Evolutionary conservation across 1,284 basidiomycete genomes (phyloP), one percentile per base, ranked within the genome.

Genomic region (Sanguinoderma infundibulare): DNA sequence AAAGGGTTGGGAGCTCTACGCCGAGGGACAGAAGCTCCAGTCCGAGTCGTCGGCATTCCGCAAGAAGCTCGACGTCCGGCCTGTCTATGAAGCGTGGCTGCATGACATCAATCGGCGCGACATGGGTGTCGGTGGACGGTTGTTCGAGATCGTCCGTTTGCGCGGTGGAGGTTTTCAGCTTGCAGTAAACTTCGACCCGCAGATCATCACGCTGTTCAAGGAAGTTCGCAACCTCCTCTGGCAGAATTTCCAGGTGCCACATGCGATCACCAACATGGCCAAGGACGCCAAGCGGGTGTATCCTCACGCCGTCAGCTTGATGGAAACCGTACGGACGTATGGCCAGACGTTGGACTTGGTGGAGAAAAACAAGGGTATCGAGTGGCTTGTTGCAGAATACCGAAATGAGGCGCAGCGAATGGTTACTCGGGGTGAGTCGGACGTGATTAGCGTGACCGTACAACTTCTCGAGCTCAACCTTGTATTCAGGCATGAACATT

Each of bases 231-330:
- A 98, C 73, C 75, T 99, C 64, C 83, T 98, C 36, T 98, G 97
- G 97, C 84, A 98, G 67, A 93, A 93, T 63, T 98, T 97, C 79
- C 91, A 92, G 71, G 95, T 98, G 1, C 96, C 96, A 9, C 94
- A 98, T 78, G 90, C 92, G 57, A 96, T 95, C 69, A 92, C 90
- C 69, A 98, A 97, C 74, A 91, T 98, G 82, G 97, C 98, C 44
- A 98, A 98, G 78, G 96, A 99, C 70, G 96, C 96, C 65, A 98
- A 98, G 80, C 83, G 96, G 67, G 95, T 99, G 51, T 98, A 99
- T 74, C 96, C 97, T 0, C 95, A 98, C 79, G 98, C 98, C 2
- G 97, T 98, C 63, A 96, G 94, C 73, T 79, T 99, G 75, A 98
- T 98, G 96, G 96, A 99, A 81, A 97, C 96, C 0, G 95, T 98